Evolutionary conservation across 1,284 basidiomycete genomes (phyloP), one percentile per base, ranked within the genome.

Genomic region (Heterobasidion annosum): DNA sequence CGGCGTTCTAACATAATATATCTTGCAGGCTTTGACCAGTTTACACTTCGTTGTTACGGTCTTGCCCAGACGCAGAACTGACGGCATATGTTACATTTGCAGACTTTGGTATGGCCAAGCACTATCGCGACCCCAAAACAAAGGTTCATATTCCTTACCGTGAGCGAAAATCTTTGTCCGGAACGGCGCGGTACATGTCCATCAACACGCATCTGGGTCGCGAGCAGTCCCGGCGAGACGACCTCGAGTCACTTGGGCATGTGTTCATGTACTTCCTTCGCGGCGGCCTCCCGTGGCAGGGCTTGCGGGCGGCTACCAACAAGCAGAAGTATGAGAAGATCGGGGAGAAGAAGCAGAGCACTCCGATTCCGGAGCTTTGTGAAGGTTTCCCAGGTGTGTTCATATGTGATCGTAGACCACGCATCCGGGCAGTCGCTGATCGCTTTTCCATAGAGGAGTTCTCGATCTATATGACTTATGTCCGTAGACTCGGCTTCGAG

Each of bases 291-390:
- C 93, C 94, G 35, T 97, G 94, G 94, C 94, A 97, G 69, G 94
- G 94, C 51, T 78, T 98, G 61, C 86, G 93, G 68, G 94, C 94
- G 43, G 93, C 93, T 15, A 97, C 94, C 34, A 97, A 97, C 77
- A 97, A 97, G 77, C 94, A 97, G 71, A 97, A 97, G 75, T 97
- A 98, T 68, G 94, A 98, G 73, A 92, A 94, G 70, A 97, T 98
- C 65, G 93, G 93, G 63, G 94, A 98, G 76, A 97, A 97, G 82
- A 99, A 91, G 75, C 95, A 98, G 73, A 91, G 83, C 48, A 98
- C 96, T 1, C 81, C 83, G 3, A 98, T 98, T 64, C 79, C 84
- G 48, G 96, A 98, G 68, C 76, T 99, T 33, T 96, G 94, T 64
- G 96, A 98, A 65, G 93, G 93, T 32, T 98, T 96, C 74, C 96